Percentiles rank a stretch among this genome's conserved stretches.
These are phyloP conservation scores for Calonectria hongkongensis DNA, from an alignment of 2,329 filamentous ascomycete genomes.

Conservation along the genomic window DNA sequence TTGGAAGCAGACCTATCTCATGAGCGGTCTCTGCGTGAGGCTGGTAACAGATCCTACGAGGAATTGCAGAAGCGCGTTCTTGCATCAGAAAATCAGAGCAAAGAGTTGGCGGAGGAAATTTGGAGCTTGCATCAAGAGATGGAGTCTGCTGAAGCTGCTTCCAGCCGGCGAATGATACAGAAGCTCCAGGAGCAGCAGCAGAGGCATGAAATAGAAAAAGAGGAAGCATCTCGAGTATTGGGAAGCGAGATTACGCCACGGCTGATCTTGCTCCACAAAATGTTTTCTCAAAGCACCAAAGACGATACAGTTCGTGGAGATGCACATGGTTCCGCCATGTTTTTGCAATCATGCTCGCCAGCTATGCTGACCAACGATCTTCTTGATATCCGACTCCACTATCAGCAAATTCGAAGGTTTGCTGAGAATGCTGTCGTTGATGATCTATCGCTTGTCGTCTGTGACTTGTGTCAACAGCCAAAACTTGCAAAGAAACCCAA, in stretches of 20 bases:
- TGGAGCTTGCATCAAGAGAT: slow-evolving; percentile 4
- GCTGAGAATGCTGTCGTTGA: not conserved
- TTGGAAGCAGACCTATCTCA: not conserved
- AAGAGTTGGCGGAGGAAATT: not conserved
- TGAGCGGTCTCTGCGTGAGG: not conserved
- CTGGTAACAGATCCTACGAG: not conserved
- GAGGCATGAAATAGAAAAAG: not conserved
- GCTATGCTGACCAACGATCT: slow-evolving; percentile 8
- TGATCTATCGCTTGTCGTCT: not conserved
- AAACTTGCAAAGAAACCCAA: slow-evolving; percentile 7
- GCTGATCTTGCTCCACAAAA: slow-evolving; percentile 2
- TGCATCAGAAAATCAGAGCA: not conserved
- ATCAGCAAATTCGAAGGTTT: not conserved
- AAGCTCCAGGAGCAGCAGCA: slow-evolving; percentile 10
- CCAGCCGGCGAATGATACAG: not conserved
- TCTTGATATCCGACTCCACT: not conserved
- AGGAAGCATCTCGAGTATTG: not conserved
- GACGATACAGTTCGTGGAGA: not conserved
- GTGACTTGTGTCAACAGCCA: slow-evolving; percentile 4
- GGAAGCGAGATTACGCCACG: slow-evolving; percentile 2
- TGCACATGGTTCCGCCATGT: not conserved
- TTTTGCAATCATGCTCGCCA: slow-evolving; percentile 6
- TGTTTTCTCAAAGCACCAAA: not conserved
- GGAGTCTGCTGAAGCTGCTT: slow-evolving; percentile 7
- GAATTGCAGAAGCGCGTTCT: not conserved